Base-by-base conservation (phyloP, 2,329 filamentous ascomycete genomes). In the Colletotrichum kahawae region DNA sequence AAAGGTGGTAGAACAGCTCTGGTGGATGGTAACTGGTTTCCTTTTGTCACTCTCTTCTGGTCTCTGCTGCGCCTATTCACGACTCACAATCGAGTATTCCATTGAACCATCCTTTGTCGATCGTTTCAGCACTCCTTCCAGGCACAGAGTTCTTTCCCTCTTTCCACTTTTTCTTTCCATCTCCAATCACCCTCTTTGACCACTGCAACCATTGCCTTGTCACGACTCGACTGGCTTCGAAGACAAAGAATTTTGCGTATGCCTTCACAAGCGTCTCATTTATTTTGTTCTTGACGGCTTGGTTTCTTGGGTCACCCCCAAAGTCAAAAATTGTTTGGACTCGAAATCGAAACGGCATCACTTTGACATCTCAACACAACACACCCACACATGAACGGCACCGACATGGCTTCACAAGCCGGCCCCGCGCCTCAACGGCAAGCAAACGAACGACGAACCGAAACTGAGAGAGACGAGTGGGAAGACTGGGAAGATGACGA, bases 401-500 rank as follows among this genome's bases (percentile, higher is more conserved):
- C 29, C 54, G 24, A 38, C 33, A 77, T 77, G 76, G 63, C 69
- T 48, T 63, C 43, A 18, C 34, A 70, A 29, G 34, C 29, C 13
- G 8, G 21, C 24, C 43, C 69, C n/a, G 24, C 10, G 65, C 56
- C 74, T 6, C 54, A 27, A 48, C 63, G 54, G 69, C 65, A 38
- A 24, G 29, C 18, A 13, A 33, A 64, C 31, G 48, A 76, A 27
- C 59, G 29, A 14, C 54, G 27, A 31, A 33, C 29, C 31, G 48
- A 70, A 7, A 12, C 33, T 16, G 78, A 75, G 54, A 81, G 77
- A 64, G 86, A 89, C 16, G 87, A 89, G 10, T 90, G 88, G 88
- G 88, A 90, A 74, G 87, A 89, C 33, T 90, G 88, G 88, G 86
- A 88, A 70, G 88, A 89, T 75, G 87, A 89, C 65, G 84, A 87